Evolutionary conservation across 2,329 filamentous ascomycete species (phyloP).

Genomic region (Gremmenia infestans): DNA sequence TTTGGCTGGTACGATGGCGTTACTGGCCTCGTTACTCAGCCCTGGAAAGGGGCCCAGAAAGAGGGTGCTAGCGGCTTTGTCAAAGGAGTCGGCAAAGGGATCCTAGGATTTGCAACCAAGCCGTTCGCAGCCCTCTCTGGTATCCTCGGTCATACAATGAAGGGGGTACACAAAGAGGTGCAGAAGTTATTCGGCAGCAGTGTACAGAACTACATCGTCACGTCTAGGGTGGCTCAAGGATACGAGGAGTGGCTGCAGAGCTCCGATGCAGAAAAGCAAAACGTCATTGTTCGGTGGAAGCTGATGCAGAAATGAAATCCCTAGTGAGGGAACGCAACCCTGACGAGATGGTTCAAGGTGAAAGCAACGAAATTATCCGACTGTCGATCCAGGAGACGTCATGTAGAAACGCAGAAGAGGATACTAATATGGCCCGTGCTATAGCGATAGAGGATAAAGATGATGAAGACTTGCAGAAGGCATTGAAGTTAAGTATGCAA

Average conservation of each 20-base stretch:
- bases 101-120: conserved; percentile 61
- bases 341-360: conserved; percentile 32
- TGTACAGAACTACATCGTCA: conserved; percentile 73
- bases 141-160: conserved; percentile 57
- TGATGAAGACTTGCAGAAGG: conserved; percentile 24
- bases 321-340: background rate
- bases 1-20: conserved; percentile 62
- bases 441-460: conserved; percentile 20
- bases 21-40: conserved; percentile 57
- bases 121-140: conserved; percentile 57
- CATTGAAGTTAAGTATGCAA: conserved; percentile 23
- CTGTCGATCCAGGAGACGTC: conserved; percentile 64
- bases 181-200: conserved; percentile 58
- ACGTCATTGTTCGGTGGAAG: conserved; percentile 54
- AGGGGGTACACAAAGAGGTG: conserved; percentile 58
- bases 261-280: conserved; percentile 51
- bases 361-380: conserved; percentile 66
- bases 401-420: conserved; percentile 60
- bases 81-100: conserved; percentile 53
- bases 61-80: conserved; percentile 48
- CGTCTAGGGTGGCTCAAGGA: conserved; percentile 69
- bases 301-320: conserved; percentile 28
- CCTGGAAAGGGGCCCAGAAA: conserved; percentile 50
- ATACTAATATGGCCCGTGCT: conserved; percentile 48
- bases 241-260: conserved; percentile 55